Percentiles rank a stretch among this genome's conserved stretches.
These are phyloP conservation scores for Flaveria robusta DNA, from an alignment of 129 eudicot species.

Conservation along the genomic window DNA sequence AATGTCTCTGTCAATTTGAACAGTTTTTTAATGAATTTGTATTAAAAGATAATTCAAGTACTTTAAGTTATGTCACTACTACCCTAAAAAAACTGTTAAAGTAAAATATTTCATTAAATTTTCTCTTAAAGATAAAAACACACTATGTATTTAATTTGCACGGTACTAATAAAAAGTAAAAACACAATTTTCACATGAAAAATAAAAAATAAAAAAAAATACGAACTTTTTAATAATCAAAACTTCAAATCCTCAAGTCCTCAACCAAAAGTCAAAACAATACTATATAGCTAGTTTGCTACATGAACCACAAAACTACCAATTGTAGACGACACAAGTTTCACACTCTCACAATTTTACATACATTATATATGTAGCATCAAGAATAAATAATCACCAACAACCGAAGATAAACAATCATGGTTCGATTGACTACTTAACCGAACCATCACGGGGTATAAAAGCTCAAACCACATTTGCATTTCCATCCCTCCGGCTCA, in stretches of 20 bases:
- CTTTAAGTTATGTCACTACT: no score
- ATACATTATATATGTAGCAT: background rate
- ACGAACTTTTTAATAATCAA: background rate
- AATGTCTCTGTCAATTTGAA: no score
- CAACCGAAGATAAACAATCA: background rate
- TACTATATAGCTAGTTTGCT: background rate
- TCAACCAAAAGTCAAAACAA: background rate
- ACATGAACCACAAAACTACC: background rate
- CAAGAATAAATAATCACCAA: background rate
- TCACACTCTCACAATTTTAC: slow-evolving; percentile 11
- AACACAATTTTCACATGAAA: background rate
- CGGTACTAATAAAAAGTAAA: background rate
- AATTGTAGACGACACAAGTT: background rate
- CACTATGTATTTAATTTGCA: no score
- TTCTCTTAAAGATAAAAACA: no score
- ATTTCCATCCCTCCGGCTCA: slow-evolving; percentile 80
- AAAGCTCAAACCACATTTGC: slow-evolving; percentile 73
- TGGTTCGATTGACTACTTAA: background rate
- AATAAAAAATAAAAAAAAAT: background rate
- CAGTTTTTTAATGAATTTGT: no score
- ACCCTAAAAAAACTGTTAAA: no score
- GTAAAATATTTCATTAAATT: no score
- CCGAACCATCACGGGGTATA: slow-evolving; percentile 46
- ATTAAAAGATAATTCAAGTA: no score
- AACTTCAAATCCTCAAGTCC: background rate